These are phyloP conservation scores for Selenicereus undatus DNA, from an alignment of 148 eudicot species.

Conservation along the genomic window DNA sequence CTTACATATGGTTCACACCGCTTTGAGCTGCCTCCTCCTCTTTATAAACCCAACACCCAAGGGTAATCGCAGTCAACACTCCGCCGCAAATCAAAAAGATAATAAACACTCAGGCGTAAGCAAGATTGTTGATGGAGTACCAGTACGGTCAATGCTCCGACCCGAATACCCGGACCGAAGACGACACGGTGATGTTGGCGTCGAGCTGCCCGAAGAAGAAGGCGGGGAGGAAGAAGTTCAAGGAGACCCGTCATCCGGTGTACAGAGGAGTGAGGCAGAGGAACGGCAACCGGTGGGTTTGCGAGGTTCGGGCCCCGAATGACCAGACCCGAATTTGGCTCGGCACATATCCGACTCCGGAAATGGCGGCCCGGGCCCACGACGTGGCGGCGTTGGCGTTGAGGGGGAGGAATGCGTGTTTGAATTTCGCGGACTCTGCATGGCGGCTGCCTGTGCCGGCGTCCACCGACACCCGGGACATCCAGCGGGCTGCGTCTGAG, in stretches of 20 bases:
- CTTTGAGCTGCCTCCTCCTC: not conserved
- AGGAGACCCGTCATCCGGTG: slow-evolving; percentile 58
- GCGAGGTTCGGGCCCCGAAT: slow-evolving; percentile 48
- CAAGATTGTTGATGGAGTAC: not conserved
- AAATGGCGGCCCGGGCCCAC: slow-evolving; percentile 43
- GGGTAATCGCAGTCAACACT: not conserved
- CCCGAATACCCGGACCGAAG: not conserved
- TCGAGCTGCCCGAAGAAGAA: slow-evolving; percentile 41
- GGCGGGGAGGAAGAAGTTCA: slow-evolving; percentile 52
- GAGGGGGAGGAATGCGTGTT: slow-evolving; percentile 27
- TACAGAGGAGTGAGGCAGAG: slow-evolving; percentile 53
- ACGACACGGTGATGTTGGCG: slow-evolving; percentile 29
- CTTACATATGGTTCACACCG: not conserved
- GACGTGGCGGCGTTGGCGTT: slow-evolving; percentile 41
- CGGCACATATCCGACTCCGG: slow-evolving; percentile 53
- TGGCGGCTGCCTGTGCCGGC: slow-evolving; percentile 30
- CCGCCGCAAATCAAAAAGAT: no score
- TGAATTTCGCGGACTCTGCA: slow-evolving; percentile 44
- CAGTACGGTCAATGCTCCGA: slow-evolving; percentile 12
- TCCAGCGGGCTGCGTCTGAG: slow-evolving; percentile 39
- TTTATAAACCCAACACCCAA: not conserved
- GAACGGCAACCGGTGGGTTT: slow-evolving; percentile 50
- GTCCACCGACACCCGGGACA: slow-evolving; percentile 24
- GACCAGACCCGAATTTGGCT: slow-evolving; percentile 54
- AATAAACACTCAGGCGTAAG: no score